Evolutionary conservation across 2,329 filamentous ascomycete species (phyloP).

Genomic region (Colletotrichum siamense): DNA sequence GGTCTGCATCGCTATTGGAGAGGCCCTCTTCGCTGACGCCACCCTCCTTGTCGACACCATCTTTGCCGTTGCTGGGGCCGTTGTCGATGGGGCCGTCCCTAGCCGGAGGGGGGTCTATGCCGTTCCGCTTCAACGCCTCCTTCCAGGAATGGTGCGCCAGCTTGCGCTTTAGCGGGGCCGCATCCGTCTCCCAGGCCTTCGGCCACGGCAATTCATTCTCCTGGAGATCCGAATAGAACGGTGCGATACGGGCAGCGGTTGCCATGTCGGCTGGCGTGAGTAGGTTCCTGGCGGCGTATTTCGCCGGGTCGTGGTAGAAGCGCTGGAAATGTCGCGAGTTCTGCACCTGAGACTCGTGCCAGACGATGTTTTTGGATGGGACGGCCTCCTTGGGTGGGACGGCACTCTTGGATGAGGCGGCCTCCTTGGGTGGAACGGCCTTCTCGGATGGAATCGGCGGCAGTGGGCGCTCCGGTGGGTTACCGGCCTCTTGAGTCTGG

Average conservation of each 20-base stretch:
- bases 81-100: neutral
- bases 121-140: neutral
- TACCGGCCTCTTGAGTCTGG: too few species aligned
- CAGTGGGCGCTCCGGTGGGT: too few species aligned
- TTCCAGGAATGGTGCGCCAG: neutral
- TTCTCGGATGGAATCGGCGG: too few species aligned
- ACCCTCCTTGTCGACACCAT: neutral
- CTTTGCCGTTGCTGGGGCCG: neutral
- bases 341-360: neutral
- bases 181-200: neutral
- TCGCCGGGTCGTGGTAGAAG: neutral
- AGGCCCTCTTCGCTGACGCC: neutral
- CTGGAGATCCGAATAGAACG: neutral
- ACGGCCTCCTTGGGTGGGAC: too few species aligned
- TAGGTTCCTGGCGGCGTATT: neutral
- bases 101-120: neutral
- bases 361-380: neutral
- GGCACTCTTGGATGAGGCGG: too few species aligned
- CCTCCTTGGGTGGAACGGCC: too few species aligned
- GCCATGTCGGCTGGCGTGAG: neutral
- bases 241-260: neutral
- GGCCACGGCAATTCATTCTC: neutral
- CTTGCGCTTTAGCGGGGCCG: neutral
- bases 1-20: too few species aligned
- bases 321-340: neutral